Conservation (phyloP, 2,329 filamentous ascomycete species). For the Aspergillus oerlinghausenensis region DNA sequence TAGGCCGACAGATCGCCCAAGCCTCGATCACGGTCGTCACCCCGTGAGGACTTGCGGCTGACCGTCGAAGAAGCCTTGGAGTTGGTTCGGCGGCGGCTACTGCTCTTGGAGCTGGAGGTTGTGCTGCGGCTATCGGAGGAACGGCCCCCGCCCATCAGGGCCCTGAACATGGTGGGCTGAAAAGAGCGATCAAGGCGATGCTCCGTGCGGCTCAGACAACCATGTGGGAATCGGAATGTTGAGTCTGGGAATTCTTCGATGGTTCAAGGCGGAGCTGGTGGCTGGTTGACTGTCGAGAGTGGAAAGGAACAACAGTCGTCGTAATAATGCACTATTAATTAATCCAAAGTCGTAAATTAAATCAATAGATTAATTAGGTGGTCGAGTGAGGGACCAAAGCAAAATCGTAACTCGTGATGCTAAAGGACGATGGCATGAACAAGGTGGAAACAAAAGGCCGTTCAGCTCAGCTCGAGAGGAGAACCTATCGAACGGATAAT, state of each 20-base stretch:
- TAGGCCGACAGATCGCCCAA: constrained; percentile 31
- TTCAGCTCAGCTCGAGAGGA: not conserved
- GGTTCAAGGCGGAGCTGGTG: not conserved
- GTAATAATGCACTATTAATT: not conserved
- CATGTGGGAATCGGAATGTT: constrained; percentile 22
- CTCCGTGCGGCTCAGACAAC: constrained; percentile 18
- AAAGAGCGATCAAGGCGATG: constrained; percentile 22
- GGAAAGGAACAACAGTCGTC: not conserved
- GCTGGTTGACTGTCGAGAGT: not conserved
- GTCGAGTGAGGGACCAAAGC: not conserved
- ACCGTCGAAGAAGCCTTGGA: constrained; percentile 30
- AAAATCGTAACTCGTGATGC: not conserved
- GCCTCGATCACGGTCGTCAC: constrained; percentile 44
- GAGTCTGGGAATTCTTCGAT: not conserved
- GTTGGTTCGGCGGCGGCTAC: constrained; percentile 28
- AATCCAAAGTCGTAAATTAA: not conserved
- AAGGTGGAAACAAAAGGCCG: not conserved
- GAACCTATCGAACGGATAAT: not conserved
- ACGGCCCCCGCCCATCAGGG: constrained; percentile 34
- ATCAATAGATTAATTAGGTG: not conserved
- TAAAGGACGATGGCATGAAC: not conserved
- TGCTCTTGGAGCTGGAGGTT: constrained; percentile 26
- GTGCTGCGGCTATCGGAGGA: constrained; percentile 32
- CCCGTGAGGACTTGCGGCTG: constrained; percentile 39
- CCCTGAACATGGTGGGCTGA: constrained; percentile 35